Conservation (phyloP, 2,329 filamentous ascomycete genomes). For the Colletotrichum tropicicola region DNA sequence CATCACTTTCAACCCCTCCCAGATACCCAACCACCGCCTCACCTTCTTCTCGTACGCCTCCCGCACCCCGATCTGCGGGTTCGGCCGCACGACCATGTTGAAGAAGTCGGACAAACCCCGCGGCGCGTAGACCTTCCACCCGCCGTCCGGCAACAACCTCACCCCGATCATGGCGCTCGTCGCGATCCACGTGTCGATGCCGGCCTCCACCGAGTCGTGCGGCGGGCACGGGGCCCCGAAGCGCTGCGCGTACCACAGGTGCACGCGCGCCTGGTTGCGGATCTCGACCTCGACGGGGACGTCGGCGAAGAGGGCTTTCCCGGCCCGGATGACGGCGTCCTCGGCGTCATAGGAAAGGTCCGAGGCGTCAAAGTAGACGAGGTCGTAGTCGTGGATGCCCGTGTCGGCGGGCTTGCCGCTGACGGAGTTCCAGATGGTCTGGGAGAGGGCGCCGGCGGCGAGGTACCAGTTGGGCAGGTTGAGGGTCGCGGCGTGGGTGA, state of each 20-base stretch:
- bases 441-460: constrained; percentile 45
- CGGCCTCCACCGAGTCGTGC: constrained; percentile 41
- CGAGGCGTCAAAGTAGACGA: constrained; percentile 44
- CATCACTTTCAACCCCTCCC: constrained; percentile 38
- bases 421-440: constrained; percentile 48
- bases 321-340: constrained; percentile 41
- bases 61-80: constrained; percentile 37
- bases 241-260: constrained; percentile 45
- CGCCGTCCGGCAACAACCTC: constrained; percentile 32
- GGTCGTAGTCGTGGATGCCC: constrained; percentile 47
- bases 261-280: constrained; percentile 48
- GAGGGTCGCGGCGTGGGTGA: constrained; percentile 36
- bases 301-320: constrained; percentile 40
- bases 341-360: constrained; percentile 48
- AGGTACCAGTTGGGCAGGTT: constrained; percentile 45
- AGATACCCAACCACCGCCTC: constrained; percentile 40
- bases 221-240: constrained; percentile 40
- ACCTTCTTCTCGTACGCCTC: constrained; percentile 42
- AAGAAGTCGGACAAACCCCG: constrained; percentile 46
- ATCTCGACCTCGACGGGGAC: constrained; percentile 44
- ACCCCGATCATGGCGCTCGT: constrained; percentile 45
- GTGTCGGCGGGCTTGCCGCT: constrained; percentile 38
- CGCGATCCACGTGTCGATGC: constrained; percentile 45
- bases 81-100: constrained; percentile 42
- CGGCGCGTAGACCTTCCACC: constrained; percentile 46